A percentile compares a stretch with the other conserved stretches of the same genome.
Conservation (phyloP, 2,329 filamentous ascomycete genomes). For the Magnaporthiopsis rhizophila region DNA sequence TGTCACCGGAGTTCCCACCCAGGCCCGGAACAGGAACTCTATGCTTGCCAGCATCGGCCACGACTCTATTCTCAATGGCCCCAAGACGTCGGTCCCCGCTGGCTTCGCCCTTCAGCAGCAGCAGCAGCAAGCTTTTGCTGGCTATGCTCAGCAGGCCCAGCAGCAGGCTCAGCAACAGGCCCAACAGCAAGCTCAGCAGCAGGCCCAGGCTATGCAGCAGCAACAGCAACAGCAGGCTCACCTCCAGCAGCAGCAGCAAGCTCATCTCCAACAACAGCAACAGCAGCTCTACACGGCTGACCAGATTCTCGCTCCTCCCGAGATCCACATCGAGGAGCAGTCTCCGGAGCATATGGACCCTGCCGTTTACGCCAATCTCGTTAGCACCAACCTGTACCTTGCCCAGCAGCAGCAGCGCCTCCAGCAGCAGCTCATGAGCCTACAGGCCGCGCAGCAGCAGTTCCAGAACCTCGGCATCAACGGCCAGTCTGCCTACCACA, state of each 20-base stretch:
- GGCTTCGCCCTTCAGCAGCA: constrained; percentile 25
- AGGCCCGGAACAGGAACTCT: constrained; percentile 32
- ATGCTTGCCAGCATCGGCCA: constrained; percentile 33
- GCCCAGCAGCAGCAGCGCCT: constrained; percentile 92
- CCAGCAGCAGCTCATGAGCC: constrained; percentile 81
- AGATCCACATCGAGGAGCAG: constrained; percentile 65
- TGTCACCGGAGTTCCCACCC: constrained; percentile 26
- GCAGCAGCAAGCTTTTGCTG: neutral
- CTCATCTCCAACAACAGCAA: constrained; percentile 16
- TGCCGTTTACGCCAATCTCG: constrained; percentile 75
- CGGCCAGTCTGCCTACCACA: constrained; percentile 38
- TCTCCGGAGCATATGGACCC: constrained; percentile 74
- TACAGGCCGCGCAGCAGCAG: constrained; percentile 77
- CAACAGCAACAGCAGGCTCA: constrained; percentile 12
- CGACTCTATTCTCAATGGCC: constrained; percentile 37
- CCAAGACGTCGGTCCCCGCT: constrained; percentile 51
- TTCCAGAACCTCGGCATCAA: constrained; percentile 71
- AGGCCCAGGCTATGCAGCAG: constrained; percentile 8
- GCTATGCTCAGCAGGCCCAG: constrained; percentile 1
- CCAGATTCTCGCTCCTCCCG: constrained; percentile 78
- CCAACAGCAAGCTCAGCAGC: no score
- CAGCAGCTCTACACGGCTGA: constrained; percentile 68
- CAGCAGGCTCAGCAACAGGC: no score
- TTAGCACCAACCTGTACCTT: constrained; percentile 86
- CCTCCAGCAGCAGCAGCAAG: constrained; percentile 6